Percentiles rank a stretch among this genome's conserved stretches.
phyloP scores from a whole-genome alignment of 257 asterid species.

The Anisodus acutangulus region DNA sequence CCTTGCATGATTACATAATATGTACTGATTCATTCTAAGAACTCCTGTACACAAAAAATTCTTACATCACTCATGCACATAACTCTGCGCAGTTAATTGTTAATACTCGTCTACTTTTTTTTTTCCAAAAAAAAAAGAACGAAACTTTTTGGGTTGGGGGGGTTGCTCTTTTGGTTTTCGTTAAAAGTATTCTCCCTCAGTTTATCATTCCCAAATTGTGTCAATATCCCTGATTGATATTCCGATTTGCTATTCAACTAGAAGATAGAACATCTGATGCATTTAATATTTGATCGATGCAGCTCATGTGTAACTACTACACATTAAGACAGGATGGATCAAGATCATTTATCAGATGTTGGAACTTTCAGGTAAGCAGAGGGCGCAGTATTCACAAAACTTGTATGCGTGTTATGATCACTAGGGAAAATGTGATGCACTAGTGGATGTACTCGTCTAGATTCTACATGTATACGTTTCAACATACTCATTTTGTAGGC shows the following conservation, averaged over 20 bases:
- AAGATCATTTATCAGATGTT: conserved; percentile 69
- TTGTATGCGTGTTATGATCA: neutral
- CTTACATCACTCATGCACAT: neutral
- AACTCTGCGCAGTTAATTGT: neutral
- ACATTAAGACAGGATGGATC: conserved; percentile 97
- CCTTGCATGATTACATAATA: neutral
- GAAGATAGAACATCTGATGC: conserved; percentile 1
- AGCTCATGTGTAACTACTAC: conserved; percentile 97
- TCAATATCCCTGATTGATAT: neutral
- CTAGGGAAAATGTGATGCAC: no score
- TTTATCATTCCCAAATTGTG: neutral
- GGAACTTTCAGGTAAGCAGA: conserved; percentile 81
- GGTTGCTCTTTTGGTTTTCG: neutral
- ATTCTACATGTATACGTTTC: neutral
- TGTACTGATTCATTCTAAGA: neutral
- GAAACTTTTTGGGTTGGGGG: neutral
- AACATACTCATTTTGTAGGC: neutral
- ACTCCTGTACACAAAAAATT: neutral
- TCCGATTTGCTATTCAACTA: conserved; percentile 6
- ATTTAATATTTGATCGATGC: conserved; percentile 32
- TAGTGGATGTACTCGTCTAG: neutral
- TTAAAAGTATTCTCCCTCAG: neutral
- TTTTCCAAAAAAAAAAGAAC: no score
- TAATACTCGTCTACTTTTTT: neutral
- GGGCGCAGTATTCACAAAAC: neutral